phyloP scores from a whole-genome alignment of 2,329 filamentous ascomycete species.

The Aspergillus uvarum region DNA sequence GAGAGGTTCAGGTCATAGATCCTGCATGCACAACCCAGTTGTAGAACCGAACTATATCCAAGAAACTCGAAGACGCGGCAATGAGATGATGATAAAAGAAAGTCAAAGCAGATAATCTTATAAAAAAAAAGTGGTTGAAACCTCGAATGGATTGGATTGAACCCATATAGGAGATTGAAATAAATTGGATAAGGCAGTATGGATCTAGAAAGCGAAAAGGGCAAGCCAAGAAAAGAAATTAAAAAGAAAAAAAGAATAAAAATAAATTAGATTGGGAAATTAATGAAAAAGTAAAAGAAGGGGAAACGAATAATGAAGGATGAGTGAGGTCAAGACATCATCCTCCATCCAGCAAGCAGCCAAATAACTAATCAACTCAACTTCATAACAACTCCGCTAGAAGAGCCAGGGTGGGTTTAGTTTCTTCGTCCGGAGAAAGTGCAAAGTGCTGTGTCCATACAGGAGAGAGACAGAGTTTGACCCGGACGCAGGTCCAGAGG shows the following conservation, averaged over 20 bases:
- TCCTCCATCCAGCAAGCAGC: conserved; percentile 29
- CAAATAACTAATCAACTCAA: conserved; percentile 23
- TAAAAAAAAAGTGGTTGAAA: conserved; percentile 17
- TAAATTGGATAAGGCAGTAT: conserved; percentile 17
- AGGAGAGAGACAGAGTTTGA: conserved; percentile 36
- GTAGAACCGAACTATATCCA: conserved; percentile 19
- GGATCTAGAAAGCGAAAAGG: conserved; percentile 11
- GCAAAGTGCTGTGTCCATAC: conserved; percentile 22
- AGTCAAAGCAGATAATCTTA: conserved; percentile 20
- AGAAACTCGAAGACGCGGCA: conserved; percentile 20
- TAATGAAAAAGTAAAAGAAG: conserved; percentile 13
- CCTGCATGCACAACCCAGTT: conserved; percentile 22
- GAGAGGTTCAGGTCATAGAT: conserved; percentile 16
- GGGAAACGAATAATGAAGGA: conserved; percentile 22
- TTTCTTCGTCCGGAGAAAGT: conserved; percentile 32
- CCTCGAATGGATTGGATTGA: conserved; percentile 11
- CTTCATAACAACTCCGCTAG: conserved; percentile 24
- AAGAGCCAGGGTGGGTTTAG: conserved; percentile 30
- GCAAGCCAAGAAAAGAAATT: conserved; percentile 12
- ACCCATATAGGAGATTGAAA: conserved; percentile 8
- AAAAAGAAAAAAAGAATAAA: conserved; percentile 15
- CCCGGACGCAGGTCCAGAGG: conserved; percentile 42
- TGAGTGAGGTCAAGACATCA: conserved; percentile 42
- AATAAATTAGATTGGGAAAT: conserved; percentile 7
- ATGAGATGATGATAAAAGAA: conserved; percentile 16